A percentile compares a stretch with the other conserved stretches of the same genome.
phyloP scores from a whole-genome alignment of 352 stramenopile genomes.

The Thraustochytrium sp. region DNA sequence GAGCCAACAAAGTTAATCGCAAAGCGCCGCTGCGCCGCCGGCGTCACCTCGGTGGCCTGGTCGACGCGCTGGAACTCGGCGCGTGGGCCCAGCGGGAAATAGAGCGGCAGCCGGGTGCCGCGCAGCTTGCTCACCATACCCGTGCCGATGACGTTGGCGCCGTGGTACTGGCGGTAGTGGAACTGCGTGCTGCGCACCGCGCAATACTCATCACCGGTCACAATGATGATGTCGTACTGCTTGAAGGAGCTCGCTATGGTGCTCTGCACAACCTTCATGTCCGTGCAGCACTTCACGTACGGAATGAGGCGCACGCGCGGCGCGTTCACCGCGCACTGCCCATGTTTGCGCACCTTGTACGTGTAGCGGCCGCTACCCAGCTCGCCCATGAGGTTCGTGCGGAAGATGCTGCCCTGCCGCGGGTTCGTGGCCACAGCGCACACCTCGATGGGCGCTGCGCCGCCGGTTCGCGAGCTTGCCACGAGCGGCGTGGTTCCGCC shows the following conservation, averaged over 20 bases:
- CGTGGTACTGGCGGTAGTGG: slow-evolving; percentile 40
- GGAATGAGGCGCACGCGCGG: slow-evolving; percentile 35
- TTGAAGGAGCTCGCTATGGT: slow-evolving; percentile 10
- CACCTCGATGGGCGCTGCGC: not conserved
- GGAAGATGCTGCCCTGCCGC: slow-evolving; percentile 38
- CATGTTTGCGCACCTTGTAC: slow-evolving; percentile 11
- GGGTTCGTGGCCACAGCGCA: slow-evolving; percentile 33
- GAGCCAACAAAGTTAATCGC: slow-evolving; percentile 41
- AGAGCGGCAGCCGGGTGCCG: not conserved
- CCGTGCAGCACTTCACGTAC: slow-evolving; percentile 42
- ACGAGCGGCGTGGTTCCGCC: not conserved
- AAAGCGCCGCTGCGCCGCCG: not conserved
- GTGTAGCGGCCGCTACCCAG: slow-evolving; percentile 5
- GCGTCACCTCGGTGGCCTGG: not conserved
- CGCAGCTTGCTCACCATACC: not conserved
- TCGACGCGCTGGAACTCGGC: slow-evolving; percentile 15
- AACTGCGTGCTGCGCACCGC: not conserved
- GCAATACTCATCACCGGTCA: slow-evolving; percentile 44
- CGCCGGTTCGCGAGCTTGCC: not conserved
- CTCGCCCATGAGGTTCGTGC: slow-evolving; percentile 8
- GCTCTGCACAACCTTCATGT: not conserved
- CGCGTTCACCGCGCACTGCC: not conserved
- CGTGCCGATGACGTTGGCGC: not conserved
- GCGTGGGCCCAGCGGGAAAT: slow-evolving; percentile 32
- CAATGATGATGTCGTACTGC: slow-evolving; percentile 40